Evolutionary conservation across 768 basidiomycete species (phyloP).

Genomic region (Mycena olivaceomarginata): DNA sequence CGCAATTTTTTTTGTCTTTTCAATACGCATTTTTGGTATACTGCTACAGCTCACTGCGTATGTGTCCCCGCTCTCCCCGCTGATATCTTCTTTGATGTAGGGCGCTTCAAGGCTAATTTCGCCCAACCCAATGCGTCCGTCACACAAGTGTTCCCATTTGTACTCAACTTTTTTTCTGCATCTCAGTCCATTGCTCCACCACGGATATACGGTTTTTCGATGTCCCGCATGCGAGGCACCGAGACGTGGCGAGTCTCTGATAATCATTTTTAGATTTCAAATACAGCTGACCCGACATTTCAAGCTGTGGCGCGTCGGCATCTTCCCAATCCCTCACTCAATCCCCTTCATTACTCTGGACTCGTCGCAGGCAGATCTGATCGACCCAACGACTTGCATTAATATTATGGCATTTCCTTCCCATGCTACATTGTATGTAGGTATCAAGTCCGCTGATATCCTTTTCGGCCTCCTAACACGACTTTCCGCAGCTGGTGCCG

Average conservation of each 20-base stretch:
- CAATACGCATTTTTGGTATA: no score
- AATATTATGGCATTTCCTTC: neutral
- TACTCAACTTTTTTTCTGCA: neutral
- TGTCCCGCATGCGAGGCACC: neutral
- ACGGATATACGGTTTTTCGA: neutral
- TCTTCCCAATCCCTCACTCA: no score
- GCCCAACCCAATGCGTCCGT: neutral
- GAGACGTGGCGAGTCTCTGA: slow-evolving; percentile 5
- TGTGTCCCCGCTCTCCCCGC: neutral
- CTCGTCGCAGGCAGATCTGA: neutral
- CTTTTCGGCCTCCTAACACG: slow-evolving; percentile 7
- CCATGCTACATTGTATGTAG: neutral
- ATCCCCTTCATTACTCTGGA: neutral
- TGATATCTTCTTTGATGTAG: neutral
- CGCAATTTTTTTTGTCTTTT: no score
- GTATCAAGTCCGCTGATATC: neutral
- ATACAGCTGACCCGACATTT: neutral
- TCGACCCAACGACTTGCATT: no score
- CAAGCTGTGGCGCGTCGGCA: no score
- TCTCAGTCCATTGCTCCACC: neutral
- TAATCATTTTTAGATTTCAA: neutral
- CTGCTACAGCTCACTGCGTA: no score
- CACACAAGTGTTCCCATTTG: neutral
- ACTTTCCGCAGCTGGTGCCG: neutral
- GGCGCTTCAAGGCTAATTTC: neutral